A percentile compares a stretch with the other conserved stretches of the same genome.
These are phyloP conservation scores for Trichoderma afroharzianum DNA, from an alignment of 2,329 filamentous ascomycete species.

Conservation along the genomic window DNA sequence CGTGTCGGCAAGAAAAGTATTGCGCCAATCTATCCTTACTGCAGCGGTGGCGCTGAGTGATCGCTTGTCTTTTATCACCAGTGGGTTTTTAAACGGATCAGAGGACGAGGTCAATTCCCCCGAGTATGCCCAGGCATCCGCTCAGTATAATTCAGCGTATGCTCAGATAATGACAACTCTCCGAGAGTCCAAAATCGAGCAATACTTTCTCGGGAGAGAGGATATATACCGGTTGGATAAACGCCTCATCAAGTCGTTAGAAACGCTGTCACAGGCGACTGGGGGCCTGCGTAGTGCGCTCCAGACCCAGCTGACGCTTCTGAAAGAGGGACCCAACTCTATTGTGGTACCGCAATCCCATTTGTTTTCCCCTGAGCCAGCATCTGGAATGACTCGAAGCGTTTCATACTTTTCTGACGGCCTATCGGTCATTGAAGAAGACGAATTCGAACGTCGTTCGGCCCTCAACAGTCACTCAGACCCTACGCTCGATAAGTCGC, in stretches of 20 bases:
- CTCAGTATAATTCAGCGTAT: slow-evolving; percentile 64
- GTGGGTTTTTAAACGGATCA: slow-evolving; percentile 77
- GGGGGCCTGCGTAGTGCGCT: slow-evolving; percentile 88
- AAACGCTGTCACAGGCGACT: slow-evolving; percentile 80
- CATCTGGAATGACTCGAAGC: slow-evolving; percentile 26
- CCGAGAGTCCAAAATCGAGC: slow-evolving; percentile 83
- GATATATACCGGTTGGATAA: slow-evolving; percentile 74
- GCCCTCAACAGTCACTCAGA: slow-evolving; percentile 29
- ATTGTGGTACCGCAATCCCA: slow-evolving; percentile 21
- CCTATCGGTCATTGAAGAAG: slow-evolving; percentile 61
- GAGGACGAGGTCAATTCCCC: slow-evolving; percentile 71
- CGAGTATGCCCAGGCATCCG: slow-evolving; percentile 59
- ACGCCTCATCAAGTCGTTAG: slow-evolving; percentile 76
- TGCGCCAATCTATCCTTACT: slow-evolving; percentile 69
- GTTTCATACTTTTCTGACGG: slow-evolving; percentile 31
- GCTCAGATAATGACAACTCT: slow-evolving; percentile 71
- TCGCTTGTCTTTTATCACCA: slow-evolving; percentile 76
- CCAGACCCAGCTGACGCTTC: slow-evolving; percentile 79
- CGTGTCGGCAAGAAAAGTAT: slow-evolving; percentile 67
- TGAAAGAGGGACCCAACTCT: slow-evolving; percentile 56
- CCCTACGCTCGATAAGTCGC: slow-evolving; percentile 27
- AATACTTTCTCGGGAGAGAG: slow-evolving; percentile 78
- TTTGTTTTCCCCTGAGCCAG: slow-evolving; percentile 19
- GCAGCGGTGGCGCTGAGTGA: slow-evolving; percentile 73
- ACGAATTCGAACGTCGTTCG: slow-evolving; percentile 43